Evolutionary conservation across 768 basidiomycete species (phyloP).

Genomic region (Tylopilus rubrobrunneus): DNA sequence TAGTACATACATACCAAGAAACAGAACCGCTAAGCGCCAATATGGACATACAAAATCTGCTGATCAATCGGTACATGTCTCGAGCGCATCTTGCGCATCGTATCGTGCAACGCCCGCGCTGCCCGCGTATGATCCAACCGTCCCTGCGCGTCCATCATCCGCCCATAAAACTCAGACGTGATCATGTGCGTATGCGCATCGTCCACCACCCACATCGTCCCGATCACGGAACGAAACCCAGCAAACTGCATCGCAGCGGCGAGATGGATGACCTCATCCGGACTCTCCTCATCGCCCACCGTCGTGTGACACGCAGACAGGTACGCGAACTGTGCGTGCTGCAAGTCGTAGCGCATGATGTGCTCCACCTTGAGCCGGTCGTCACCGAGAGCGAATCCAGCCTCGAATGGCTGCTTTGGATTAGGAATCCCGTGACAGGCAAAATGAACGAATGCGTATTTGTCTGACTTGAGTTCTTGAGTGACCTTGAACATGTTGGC

Average conservation of each 20-base stretch:
- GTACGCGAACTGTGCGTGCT: not conserved
- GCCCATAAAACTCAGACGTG: not conserved
- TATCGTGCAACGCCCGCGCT: not conserved
- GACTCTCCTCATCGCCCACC: not conserved
- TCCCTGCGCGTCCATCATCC: not conserved
- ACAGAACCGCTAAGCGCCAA: not conserved
- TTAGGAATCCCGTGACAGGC: constrained; percentile 21
- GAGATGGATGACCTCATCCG: not conserved
- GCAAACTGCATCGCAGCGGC: not conserved
- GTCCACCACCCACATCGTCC: not conserved
- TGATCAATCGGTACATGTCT: not conserved
- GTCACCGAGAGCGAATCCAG: not conserved
- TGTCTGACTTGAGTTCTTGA: not conserved
- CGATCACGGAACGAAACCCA: not conserved
- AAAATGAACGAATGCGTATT: constrained; percentile 3
- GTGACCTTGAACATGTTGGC: not conserved
- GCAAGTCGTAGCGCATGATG: not conserved
- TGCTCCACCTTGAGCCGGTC: not conserved
- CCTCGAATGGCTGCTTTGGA: not conserved
- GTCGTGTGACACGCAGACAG: not conserved
- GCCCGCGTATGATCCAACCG: not conserved
- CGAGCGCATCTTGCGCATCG: not conserved
- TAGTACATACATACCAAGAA: too few species aligned
- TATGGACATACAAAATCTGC: not conserved
- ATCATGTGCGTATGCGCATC: not conserved